Percentiles rank a stretch among this genome's conserved stretches.
phyloP scores from a whole-genome alignment of 2,329 filamentous ascomycete genomes.

The Davidsoniella neocaledoniae region DNA sequence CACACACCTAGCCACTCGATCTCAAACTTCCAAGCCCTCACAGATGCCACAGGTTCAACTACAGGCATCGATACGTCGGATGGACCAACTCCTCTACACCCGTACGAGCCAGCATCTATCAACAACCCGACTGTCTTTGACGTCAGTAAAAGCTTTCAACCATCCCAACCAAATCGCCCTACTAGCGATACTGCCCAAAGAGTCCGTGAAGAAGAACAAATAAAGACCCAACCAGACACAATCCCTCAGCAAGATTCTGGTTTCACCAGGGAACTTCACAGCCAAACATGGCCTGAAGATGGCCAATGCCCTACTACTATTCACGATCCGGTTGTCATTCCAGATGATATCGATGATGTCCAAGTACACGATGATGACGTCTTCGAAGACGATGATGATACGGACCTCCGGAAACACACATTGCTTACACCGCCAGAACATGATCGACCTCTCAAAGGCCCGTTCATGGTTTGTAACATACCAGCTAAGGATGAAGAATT shows the following conservation, averaged over 20 bases:
- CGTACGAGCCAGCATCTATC: conserved; percentile 11
- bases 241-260: too few species aligned
- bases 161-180: too few species aligned
- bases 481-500: conserved; percentile 40
- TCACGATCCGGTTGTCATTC: too few species aligned
- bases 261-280: too few species aligned
- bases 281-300: too few species aligned
- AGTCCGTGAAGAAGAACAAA: too few species aligned
- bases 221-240: too few species aligned
- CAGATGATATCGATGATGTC: too few species aligned
- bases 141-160: neutral
- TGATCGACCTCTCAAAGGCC: conserved; percentile 32
- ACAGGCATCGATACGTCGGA: conserved; percentile 5
- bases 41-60: conserved; percentile 13
- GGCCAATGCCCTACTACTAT: too few species aligned
- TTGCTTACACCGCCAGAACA: conserved; percentile 24
- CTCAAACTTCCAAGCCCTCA: conserved; percentile 28
- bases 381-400: conserved; percentile 2
- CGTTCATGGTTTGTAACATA: conserved; percentile 37
- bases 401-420: conserved; percentile 3
- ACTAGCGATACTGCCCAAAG: too few species aligned
- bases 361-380: too few species aligned
- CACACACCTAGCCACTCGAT: conserved; percentile 46
- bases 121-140: conserved; percentile 1
- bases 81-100: conserved; percentile 10